Evolutionary conservation across 805 yeast species (phyloP).

Genomic region (Yueomyces sinensis): DNA sequence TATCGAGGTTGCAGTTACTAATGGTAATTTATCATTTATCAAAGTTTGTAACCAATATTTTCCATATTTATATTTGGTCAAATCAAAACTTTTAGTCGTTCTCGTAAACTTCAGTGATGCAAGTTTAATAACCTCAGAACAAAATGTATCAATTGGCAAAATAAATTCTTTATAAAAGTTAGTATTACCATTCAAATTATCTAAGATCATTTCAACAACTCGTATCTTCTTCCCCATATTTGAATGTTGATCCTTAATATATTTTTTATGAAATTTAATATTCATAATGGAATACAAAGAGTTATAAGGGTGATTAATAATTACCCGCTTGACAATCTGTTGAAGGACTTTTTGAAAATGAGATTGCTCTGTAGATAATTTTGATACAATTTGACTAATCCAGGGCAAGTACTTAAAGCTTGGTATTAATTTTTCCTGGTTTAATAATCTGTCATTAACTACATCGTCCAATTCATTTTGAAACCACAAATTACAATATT

Average conservation of each 20-base stretch:
- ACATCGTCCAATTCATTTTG: slow-evolving; percentile 36
- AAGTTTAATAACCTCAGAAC: slow-evolving; percentile 36
- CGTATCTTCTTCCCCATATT: slow-evolving; percentile 32
- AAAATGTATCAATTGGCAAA: slow-evolving; percentile 34
- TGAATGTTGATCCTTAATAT: slow-evolving; percentile 24
- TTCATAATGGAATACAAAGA: slow-evolving; percentile 51
- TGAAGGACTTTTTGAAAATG: slow-evolving; percentile 45
- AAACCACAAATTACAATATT: slow-evolving; percentile 77
- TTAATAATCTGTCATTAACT: slow-evolving; percentile 31
- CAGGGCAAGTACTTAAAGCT: slow-evolving; percentile 58
- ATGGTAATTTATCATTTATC: slow-evolving; percentile 38
- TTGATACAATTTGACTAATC: slow-evolving; percentile 70
- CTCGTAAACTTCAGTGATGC: slow-evolving; percentile 30
- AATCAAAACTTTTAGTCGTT: slow-evolving; percentile 11
- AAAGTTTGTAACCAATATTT: slow-evolving; percentile 45
- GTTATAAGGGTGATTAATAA: slow-evolving; percentile 58
- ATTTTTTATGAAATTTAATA: slow-evolving; percentile 32
- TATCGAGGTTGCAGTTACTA: slow-evolving; percentile 45
- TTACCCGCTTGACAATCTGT: slow-evolving; percentile 32
- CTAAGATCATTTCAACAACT: slow-evolving; percentile 41
- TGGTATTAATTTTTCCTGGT: slow-evolving; percentile 33
- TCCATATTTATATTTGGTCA: slow-evolving; percentile 29
- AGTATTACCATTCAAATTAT: slow-evolving; percentile 20
- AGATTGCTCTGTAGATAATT: slow-evolving; percentile 37
- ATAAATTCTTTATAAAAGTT: slow-evolving; percentile 24